Evolutionary conservation across 2,329 filamentous ascomycete genomes (phyloP), one percentile per base, ranked within the genome.

Genomic region (Aureobasidium uvarum): DNA sequence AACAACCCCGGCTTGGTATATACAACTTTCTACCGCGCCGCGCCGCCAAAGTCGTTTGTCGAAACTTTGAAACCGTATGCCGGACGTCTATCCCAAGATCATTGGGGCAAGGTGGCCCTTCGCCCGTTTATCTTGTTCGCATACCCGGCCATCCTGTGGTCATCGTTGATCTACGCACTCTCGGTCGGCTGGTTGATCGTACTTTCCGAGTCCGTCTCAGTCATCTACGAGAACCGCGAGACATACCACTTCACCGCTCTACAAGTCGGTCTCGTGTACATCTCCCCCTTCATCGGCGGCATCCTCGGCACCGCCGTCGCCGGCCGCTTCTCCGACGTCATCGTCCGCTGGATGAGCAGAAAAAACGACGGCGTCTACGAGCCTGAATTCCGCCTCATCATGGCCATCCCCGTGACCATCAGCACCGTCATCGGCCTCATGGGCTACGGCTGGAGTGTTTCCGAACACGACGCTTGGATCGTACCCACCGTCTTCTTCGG

Each of bases 151-250:
- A 90, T 98, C 1, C 83, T 97, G 10, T 98, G 93, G 94, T 94
- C 91, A 6, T 81, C 92, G 0, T 81, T 90, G 0, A 86, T 96
- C 4, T 98, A 98, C 74, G 82, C 92, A 0, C 88, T 95, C 71
- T 95, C 92, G 0, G 85, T 98, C 7, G 94, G 94, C 43, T 98
- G 94, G 95, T 83, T 98, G 33, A 97, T 98, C 69, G 92, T 98
- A 50, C 85, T 98, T 1, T 96, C 92, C 0, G 93, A 98, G 76
- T 90, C 89, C 0, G 86, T 98, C 2, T 85, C 91, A 0, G 83
- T 89, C 66, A 89, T 98, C 67, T 98, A 91, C 76, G 86, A 90
- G 43, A 81, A 86, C 64, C 80, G 81, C 0, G 80, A 84, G 0
- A 82, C 81, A 0, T 98, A 98, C 79, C 85, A 93, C 70, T 98